Percentiles rank a stretch among this genome's conserved stretches.
phyloP scores from a whole-genome alignment of 2,329 filamentous ascomycete species.

The Colletotrichum limetticola region DNA sequence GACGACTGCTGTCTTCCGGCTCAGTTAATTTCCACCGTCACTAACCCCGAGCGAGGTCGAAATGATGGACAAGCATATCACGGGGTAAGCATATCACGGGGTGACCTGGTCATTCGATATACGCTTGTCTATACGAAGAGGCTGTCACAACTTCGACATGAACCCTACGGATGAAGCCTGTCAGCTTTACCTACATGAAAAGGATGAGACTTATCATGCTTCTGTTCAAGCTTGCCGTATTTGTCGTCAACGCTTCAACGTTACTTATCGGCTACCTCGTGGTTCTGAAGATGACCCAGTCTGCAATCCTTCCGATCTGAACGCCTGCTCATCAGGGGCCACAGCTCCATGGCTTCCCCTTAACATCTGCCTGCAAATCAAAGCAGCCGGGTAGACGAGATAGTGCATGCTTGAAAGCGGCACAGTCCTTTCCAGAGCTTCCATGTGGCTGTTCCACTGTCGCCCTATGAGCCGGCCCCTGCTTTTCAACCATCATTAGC shows the following conservation, averaged over 20 bases:
- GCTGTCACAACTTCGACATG: neutral
- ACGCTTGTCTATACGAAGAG: neutral
- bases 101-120: neutral
- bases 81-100: neutral
- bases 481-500: constrained; percentile 2
- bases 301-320: constrained; percentile 13
- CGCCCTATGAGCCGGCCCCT: constrained; percentile 1
- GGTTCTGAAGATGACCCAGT: neutral
- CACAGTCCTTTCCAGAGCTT: constrained; percentile 18
- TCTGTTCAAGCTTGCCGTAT: neutral
- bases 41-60: neutral
- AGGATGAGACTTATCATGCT: neutral
- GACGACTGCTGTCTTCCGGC: neutral
- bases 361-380: constrained; percentile 16
- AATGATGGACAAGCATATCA: neutral
- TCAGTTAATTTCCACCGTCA: neutral
- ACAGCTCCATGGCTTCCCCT: neutral
- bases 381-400: neutral
- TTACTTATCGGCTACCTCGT: neutral
- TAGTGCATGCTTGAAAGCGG: constrained; percentile 6
- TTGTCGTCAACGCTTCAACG: neutral
- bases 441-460: constrained; percentile 11
- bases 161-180: neutral
- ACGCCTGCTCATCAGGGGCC: constrained; percentile 5
- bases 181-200: neutral